Evolutionary conservation across 805 yeast genomes (phyloP), one percentile per base, ranked within the genome.

Genomic region (Nakazawaea molendinolei): DNA sequence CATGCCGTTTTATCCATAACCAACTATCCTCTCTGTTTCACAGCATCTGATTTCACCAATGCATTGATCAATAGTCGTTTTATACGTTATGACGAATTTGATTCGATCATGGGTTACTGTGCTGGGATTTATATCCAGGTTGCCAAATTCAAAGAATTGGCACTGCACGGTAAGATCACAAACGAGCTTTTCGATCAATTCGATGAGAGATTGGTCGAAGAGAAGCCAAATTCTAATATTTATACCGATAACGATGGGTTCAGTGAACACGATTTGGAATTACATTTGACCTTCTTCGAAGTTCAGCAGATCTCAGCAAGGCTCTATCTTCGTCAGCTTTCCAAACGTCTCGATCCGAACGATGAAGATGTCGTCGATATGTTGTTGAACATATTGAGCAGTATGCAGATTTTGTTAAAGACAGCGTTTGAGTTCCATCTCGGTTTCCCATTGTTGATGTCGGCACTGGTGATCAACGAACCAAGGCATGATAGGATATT

Each of bases 231-330:
- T 12, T 5, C 31, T 7, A n/a, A 15, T 8, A n/a, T n/a, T n/a
- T n/a, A n/a, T n/a, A 6, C 27, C 3, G 34, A 31, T n/a, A 16
- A 14, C 10, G 35, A 30, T n/a, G 35, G 28, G 5, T 22, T 36
- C 23, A 33, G 36, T 30, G 28, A 48, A 9, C 32, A 43, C 6
- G 59, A 56, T 6, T 33, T 47, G 8, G 56, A 52, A 23, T 44
- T 45, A 7, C 71, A 66, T 41, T 42, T 60, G 13, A 54, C 58
- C 4, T 42, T 60, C 23, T 68, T 65, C 41, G 66, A 61, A 41
- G 34, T 66, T 5, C 53, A 56, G 20, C 62, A 56, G 36, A 33
- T 47, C 5, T 26, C 49, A 9, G 21, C 53, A 12, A 48, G 47
- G 20, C 41, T 58, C 15, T 56, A 45, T 23, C 38, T 55, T 14